phyloP scores from a whole-genome alignment of 306 rosid genomes.

The Gastrolobium villosum region DNA sequence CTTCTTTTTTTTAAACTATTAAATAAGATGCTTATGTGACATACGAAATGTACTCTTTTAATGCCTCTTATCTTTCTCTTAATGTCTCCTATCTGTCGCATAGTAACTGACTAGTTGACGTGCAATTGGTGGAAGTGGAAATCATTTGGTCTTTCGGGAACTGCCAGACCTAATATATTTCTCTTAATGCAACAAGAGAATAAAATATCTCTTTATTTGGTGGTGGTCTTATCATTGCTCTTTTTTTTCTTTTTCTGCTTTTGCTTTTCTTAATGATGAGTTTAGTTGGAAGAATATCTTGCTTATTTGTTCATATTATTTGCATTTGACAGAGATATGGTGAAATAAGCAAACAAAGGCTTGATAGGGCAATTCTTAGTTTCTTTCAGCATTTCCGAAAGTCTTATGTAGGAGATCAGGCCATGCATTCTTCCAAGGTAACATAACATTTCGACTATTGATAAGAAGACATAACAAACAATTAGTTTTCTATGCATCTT shows the following conservation, averaged over 20 bases:
- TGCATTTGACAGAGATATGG: constrained; percentile 80
- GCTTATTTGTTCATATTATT: constrained; percentile 45
- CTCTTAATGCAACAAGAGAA: constrained; percentile 20
- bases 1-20: constrained; percentile 18
- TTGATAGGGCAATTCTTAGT: constrained; percentile 96
- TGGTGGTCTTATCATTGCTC: background rate
- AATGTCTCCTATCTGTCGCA: background rate
- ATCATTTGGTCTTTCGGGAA: constrained; percentile 34
- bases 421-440: constrained; percentile 99
- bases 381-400: constrained; percentile 96
- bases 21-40: constrained; percentile 14
- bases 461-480: background rate
- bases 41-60: constrained; percentile 11
- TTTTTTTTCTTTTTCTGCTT: constrained; percentile 19
- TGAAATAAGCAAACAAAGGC: constrained; percentile 94
- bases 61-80: background rate
- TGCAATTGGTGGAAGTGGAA: constrained; percentile 26
- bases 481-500: constrained; percentile 15
- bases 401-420: constrained; percentile 98
- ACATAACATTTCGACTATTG: constrained; percentile 39
- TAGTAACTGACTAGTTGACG: constrained; percentile 6
- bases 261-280: constrained; percentile 12
- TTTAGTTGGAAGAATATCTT: constrained; percentile 32
- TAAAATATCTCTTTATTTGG: background rate
- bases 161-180: constrained; percentile 16